These are phyloP conservation scores for Scutellaria barbata DNA, from an alignment of 257 asterid genomes.

Conservation along the genomic window DNA sequence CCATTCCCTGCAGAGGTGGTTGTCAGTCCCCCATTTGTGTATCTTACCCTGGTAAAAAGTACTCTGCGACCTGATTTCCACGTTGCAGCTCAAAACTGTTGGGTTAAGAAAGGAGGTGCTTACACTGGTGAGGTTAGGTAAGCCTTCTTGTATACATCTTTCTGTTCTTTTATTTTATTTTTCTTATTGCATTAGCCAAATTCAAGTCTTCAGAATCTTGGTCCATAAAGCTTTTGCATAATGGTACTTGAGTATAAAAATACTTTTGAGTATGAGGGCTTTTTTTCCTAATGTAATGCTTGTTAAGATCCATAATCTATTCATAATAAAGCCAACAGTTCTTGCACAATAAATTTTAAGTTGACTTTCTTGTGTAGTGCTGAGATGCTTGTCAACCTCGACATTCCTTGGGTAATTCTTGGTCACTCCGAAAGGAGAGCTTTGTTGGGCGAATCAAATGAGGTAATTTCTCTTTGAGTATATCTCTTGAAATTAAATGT, in stretches of 20 bases:
- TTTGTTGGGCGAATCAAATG: slow-evolving; percentile 73
- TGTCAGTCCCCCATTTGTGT: slow-evolving; percentile 95
- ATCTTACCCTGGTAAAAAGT: slow-evolving; percentile 69
- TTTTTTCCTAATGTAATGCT: slow-evolving; percentile 18
- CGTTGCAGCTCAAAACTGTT: slow-evolving; percentile 97
- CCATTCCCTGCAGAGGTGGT: slow-evolving; percentile 76
- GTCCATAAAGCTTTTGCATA: not conserved
- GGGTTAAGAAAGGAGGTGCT: slow-evolving; percentile 99
- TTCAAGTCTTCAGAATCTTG: not conserved
- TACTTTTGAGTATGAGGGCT: not conserved
- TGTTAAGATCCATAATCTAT: not conserved
- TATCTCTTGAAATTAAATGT: slow-evolving; percentile 1
- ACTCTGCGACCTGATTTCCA: slow-evolving; percentile 78
- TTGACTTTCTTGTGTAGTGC: slow-evolving; percentile 57
- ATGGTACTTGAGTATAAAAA: not conserved
- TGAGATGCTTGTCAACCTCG: slow-evolving; percentile 90
- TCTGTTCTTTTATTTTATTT: not conserved
- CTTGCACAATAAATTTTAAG: slow-evolving; percentile 4
- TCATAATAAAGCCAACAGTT: slow-evolving; percentile 8
- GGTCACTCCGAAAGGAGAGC: slow-evolving; percentile 98
- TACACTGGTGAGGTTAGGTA: slow-evolving; percentile 97
- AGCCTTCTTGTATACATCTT: slow-evolving; percentile 17
- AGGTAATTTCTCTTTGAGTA: slow-evolving; percentile 55
- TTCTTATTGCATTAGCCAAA: not conserved
- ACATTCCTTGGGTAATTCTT: slow-evolving; percentile 90